phyloP scores from a whole-genome alignment of 1,284 basidiomycete species.

The Moesziomyces sp. region DNA sequence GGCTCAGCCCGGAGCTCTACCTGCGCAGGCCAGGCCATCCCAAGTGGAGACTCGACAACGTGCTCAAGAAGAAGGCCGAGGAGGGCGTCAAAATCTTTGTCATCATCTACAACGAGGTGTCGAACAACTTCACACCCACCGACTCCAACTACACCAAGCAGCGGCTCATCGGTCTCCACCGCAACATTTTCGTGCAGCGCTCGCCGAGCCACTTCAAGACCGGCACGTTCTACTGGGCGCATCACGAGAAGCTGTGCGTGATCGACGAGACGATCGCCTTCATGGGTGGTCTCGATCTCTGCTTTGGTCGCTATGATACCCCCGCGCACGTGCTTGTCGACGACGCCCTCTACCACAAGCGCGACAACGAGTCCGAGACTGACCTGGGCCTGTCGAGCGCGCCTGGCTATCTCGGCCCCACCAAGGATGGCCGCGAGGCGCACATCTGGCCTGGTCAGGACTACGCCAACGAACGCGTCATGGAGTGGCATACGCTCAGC shows the following conservation, averaged over 20 bases:
- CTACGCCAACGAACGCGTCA: conserved; percentile 88
- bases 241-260: conserved; percentile 98
- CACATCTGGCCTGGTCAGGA: conserved; percentile 91
- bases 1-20: conserved; percentile 76
- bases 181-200: conserved; percentile 94
- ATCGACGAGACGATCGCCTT: conserved; percentile 97
- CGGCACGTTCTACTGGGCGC: conserved; percentile 91
- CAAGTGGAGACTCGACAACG: conserved; percentile 85
- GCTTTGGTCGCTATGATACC: conserved; percentile 77
- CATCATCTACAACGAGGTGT: conserved; percentile 89
- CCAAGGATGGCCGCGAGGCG: conserved; percentile 72
- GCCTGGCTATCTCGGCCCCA: conserved; percentile 50
- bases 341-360: conserved; percentile 72
- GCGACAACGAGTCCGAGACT: conserved; percentile 23
- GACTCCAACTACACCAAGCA: conserved; percentile 85
- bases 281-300: conserved; percentile 96
- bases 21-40: conserved; percentile 84
- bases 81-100: conserved; percentile 97
- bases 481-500: conserved; percentile 86
- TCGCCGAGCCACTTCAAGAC: conserved; percentile 98
- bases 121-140: conserved; percentile 84
- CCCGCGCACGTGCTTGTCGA: conserved; percentile 91
- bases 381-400: conserved; percentile 28
- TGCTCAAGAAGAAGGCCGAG: conserved; percentile 90
- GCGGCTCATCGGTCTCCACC: conserved; percentile 83